Base-by-base conservation (phyloP, 345 rosid genomes). In the Aquilaria malaccensis region DNA sequence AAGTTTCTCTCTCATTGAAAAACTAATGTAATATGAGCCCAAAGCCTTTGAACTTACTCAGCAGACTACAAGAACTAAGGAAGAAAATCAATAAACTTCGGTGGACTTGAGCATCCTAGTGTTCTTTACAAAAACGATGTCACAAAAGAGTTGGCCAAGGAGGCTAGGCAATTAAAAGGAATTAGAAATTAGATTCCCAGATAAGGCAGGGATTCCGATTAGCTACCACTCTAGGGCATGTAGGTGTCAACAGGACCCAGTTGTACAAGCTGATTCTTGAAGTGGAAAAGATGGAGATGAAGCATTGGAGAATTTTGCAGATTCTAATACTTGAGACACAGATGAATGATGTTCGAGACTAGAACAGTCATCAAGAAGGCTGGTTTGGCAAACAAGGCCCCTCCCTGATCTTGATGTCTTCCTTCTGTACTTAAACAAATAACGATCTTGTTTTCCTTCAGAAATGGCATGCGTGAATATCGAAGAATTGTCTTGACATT, bases 391-490 rank as follows among this genome's bases (percentile, higher is more conserved):
- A 52, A 59, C 58, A 7, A n/a, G 58, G 50, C 50, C 5, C 55
- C 22, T 47, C 33, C 66, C 53, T 45, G 59, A 60, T 14, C 55
- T 55, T 57, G 77, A 52, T 63, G 56, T 74, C 74, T 74, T 77
- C 66, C 63, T 70, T 6, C 69, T 57, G 68, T 80, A 83, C 72
- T 71, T 78, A 11, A 68, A 50, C 58, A 60, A 4, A 72, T 61
- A 83, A 22, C 73, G 74, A 56, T 76, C 85, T 33, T 56, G 30
- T 45, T 72, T 68, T 41, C 45, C 56, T 22, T 59, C 5, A 33
- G 45, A 51, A 11, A 11, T 13, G 47, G 46, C 52, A 70, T 41
- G 53, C 30, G 58, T 66, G 60, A 33, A 29, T 13, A 47, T 7
- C 51, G 47, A 37, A 46, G 60, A 58, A 37, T 53, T 59, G 51